Evolutionary conservation across 768 basidiomycete species (phyloP), one percentile per base, ranked within the genome.

Genomic region (Dacryopinax spathularia): DNA sequence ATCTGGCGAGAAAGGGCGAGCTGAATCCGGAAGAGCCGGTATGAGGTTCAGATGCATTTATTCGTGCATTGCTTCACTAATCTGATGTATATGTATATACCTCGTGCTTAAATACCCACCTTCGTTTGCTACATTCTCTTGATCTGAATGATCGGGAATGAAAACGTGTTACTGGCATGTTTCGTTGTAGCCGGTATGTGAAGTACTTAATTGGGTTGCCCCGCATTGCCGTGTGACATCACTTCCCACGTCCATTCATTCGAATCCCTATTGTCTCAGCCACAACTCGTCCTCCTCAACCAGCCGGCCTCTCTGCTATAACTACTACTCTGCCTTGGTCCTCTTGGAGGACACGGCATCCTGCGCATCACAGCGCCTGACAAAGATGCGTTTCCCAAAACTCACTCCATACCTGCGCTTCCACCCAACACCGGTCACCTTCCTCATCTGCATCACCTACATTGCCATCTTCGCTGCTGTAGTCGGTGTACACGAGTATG

Each of bases 381-480:
- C 6, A 22, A 56, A 25, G 5, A 56, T 56, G 48, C 48, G n/a
- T n/a, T n/a, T n/a, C n/a, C n/a, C n/a, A n/a, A n/a, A 25, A 20
- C 12, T 56, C 48, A 18, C 48, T 10, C 25, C 48, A 13, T 56
- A 56, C 48, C 31, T 56, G 25, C 48, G 71, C 31, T 82, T 81
- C 70, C 70, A 73, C 62, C 72, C 75, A 1, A 48, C 73, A 12
- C 80, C 81, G 0, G 77, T 79, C 9, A 79, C 82, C 0, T 62
- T 82, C 61, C 69, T 85, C 1, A 72, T 79, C 16, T 65, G 80
- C 10, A 59, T 81, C 62, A 68, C 82, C 34, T 87, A 86, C 69
- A 71, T 71, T 0, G 69, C 73, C 1, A 71, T 85, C 61, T 80
- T 84, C 48, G 29, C 48, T 13, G 18, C 48, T 9, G 31, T 29